Evolutionary conservation across 1,139 yeast genomes (phyloP).

Genomic region (Wickerhamomyces sp.): DNA sequence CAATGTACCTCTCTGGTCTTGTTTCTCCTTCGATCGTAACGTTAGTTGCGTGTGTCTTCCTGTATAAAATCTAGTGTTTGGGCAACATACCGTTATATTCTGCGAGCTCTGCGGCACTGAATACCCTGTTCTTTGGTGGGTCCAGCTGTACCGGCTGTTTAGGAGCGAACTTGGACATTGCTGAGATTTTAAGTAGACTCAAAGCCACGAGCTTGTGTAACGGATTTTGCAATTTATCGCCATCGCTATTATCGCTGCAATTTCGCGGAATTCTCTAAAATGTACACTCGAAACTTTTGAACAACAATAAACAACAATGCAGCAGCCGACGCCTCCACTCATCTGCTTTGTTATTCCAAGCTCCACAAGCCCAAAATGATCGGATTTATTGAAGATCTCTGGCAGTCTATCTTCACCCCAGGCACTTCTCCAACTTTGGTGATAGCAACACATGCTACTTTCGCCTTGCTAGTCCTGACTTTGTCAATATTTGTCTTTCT

Average conservation of each 20-base stretch:
- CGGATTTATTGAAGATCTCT: constrained; percentile 58
- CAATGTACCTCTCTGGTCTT: constrained; percentile 53
- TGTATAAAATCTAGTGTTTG: too few species aligned
- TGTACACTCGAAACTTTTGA: too few species aligned
- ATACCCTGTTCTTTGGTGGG: constrained; percentile 40
- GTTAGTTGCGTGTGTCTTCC: too few species aligned
- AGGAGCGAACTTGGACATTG: constrained; percentile 35
- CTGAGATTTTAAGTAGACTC: too few species aligned
- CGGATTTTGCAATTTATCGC: too few species aligned
- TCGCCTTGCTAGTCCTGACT: constrained; percentile 47
- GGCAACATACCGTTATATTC: constrained; percentile 43
- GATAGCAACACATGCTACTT: constrained; percentile 73
- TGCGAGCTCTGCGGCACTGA: constrained; percentile 36
- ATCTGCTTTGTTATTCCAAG: too few species aligned
- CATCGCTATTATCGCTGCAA: too few species aligned
- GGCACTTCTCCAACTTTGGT: constrained; percentile 88
- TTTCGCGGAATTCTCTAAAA: too few species aligned
- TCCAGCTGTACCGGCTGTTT: constrained; percentile 43
- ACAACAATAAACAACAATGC: too few species aligned
- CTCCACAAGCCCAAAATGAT: constrained; percentile 7
- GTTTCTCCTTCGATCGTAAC: constrained; percentile 34
- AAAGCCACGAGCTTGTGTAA: too few species aligned
- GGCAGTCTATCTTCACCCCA: constrained; percentile 93
- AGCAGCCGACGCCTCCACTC: too few species aligned
- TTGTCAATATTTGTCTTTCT: constrained; percentile 54